A percentile compares a stretch with the other conserved stretches of the same genome.
Evolutionary conservation across 164 flowering plant genomes (phyloP).

Genomic region (Nelumbo lutea): DNA sequence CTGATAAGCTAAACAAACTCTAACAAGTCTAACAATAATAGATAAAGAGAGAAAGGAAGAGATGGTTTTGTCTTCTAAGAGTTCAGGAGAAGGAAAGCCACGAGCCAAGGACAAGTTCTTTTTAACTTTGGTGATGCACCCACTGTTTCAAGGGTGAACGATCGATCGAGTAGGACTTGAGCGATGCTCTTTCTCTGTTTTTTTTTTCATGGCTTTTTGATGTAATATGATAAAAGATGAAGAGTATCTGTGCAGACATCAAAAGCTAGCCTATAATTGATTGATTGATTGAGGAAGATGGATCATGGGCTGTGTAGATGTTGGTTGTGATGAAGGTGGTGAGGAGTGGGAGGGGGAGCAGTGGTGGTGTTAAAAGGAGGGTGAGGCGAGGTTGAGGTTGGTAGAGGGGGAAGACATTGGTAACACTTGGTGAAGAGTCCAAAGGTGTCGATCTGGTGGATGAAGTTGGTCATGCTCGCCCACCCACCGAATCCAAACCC

Average conservation of each 20-base stretch:
- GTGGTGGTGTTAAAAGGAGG: constrained; percentile 30
- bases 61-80: neutral
- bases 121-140: no score
- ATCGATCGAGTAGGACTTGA: no score
- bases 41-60: no score
- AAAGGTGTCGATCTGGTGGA: constrained; percentile 83
- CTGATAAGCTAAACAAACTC: neutral
- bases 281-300: neutral
- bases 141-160: neutral
- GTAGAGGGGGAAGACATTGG: constrained; percentile 61
- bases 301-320: constrained; percentile 21
- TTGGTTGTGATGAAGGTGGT: constrained; percentile 3
- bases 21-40: neutral
- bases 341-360: constrained; percentile 30
- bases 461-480: constrained; percentile 82
- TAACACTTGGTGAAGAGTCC: constrained; percentile 94
- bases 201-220: neutral
- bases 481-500: constrained; percentile 97
- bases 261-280: neutral
- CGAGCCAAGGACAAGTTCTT: no score
- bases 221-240: no score
- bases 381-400: constrained; percentile 17
- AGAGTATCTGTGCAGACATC: neutral
- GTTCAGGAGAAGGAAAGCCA: no score
- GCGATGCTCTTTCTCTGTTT: neutral